phyloP scores from a whole-genome alignment of 257 asterid genomes.

The Fraxinus anomala region DNA sequence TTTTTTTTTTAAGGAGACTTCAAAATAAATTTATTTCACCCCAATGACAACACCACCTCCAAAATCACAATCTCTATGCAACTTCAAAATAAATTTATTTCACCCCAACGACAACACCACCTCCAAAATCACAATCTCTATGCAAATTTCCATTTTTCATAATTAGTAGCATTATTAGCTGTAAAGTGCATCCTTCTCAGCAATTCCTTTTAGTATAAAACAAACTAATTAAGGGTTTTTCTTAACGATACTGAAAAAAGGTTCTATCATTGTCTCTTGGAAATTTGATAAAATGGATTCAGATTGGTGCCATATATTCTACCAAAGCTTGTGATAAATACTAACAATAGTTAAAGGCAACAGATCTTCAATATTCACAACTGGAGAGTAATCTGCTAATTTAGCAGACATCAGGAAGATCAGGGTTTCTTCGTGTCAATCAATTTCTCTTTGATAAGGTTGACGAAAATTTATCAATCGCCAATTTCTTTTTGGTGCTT shows the following conservation, averaged over 20 bases:
- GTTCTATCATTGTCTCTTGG: too few relatives aligned
- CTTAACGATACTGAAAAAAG: background rate
- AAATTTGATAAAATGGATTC: background rate
- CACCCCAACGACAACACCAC: constrained; percentile 18
- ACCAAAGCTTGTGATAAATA: background rate
- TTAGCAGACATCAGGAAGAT: background rate
- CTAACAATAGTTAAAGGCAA: background rate
- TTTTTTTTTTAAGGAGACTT: constrained; percentile 33
- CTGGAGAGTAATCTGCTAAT: background rate
- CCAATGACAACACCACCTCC: constrained; percentile 24
- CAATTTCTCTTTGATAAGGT: background rate
- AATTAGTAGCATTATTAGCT: constrained; percentile 2
- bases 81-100: constrained; percentile 30
- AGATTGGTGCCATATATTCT: background rate
- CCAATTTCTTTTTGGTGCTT: background rate
- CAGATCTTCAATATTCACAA: background rate
- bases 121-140: constrained; percentile 20
- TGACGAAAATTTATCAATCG: background rate
- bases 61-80: constrained; percentile 11
- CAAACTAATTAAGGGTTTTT: background rate
- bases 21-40: constrained; percentile 29
- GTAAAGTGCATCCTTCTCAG: background rate
- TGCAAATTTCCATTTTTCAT: background rate
- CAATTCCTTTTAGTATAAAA: background rate
- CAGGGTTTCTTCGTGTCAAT: background rate